A percentile compares a stretch with the other conserved stretches of the same genome.
These are phyloP conservation scores for Xylaria sp. DNA, from an alignment of 2,329 filamentous ascomycete genomes.

Conservation along the genomic window DNA sequence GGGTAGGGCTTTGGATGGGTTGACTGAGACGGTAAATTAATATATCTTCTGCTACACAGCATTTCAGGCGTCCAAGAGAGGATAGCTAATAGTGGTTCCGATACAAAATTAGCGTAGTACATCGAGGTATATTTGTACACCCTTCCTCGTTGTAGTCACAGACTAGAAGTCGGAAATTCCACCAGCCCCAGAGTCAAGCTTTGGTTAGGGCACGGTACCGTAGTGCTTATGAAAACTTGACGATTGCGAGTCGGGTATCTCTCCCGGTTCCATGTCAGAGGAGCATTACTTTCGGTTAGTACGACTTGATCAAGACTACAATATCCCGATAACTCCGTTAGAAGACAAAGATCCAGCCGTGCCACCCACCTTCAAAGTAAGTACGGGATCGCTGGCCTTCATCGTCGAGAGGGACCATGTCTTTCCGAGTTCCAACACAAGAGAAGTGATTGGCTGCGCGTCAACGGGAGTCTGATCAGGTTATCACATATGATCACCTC, in stretches of 20 bases:
- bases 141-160: slow-evolving; percentile 5
- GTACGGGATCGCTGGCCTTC: background rate
- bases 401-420: background rate
- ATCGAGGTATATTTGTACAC: slow-evolving; percentile 6
- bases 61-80: slow-evolving; percentile 25
- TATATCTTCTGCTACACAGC: slow-evolving; percentile 32
- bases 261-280: slow-evolving; percentile 42
- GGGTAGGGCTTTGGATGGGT: slow-evolving; percentile 36
- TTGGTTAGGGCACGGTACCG: slow-evolving; percentile 37
- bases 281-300: slow-evolving; percentile 16
- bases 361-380: slow-evolving; percentile 35
- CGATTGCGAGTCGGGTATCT: slow-evolving; percentile 45
- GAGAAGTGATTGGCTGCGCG: background rate
- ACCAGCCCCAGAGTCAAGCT: slow-evolving; percentile 29
- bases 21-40: slow-evolving; percentile 31
- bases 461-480: background rate
- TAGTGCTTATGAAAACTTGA: slow-evolving; percentile 39
- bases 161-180: slow-evolving; percentile 29
- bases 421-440: slow-evolving; percentile 10
- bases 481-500: slow-evolving; percentile 18
- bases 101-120: slow-evolving; percentile 8
- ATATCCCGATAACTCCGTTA: slow-evolving; percentile 36
- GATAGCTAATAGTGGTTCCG: slow-evolving; percentile 19
- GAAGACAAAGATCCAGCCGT: slow-evolving; percentile 37
- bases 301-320: slow-evolving; percentile 24